These are phyloP conservation scores for Saccharomyces jurei DNA, from an alignment of 805 yeast species.

Conservation along the genomic window DNA sequence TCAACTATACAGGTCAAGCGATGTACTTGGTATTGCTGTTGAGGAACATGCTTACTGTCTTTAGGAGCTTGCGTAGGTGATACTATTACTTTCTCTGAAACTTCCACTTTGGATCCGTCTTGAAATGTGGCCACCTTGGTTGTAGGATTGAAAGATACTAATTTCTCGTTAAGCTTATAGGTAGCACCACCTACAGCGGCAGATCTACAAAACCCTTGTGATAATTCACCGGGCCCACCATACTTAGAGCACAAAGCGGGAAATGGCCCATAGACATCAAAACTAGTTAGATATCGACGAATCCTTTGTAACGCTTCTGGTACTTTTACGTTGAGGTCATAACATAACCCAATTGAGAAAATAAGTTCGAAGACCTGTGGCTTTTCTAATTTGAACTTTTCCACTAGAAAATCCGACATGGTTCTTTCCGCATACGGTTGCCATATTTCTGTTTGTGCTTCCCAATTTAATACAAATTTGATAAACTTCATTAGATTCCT, in stretches of 20 bases:
- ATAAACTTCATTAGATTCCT: slow-evolving; percentile 79
- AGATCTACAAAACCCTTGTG: slow-evolving; percentile 94
- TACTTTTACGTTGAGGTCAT: slow-evolving; percentile 51
- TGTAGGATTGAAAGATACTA: slow-evolving; percentile 57
- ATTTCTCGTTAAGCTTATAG: slow-evolving; percentile 67
- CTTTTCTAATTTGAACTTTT: slow-evolving; percentile 59
- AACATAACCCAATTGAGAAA: slow-evolving; percentile 76
- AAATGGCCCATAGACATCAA: slow-evolving; percentile 89
- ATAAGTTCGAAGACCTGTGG: slow-evolving; percentile 79
- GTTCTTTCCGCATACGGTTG: slow-evolving; percentile 47
- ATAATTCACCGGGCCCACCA: slow-evolving; percentile 92
- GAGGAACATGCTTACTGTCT: slow-evolving; percentile 36
- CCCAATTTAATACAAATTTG: slow-evolving; percentile 75
- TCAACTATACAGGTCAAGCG: slow-evolving; percentile 77
- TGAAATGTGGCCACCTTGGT: slow-evolving; percentile 60
- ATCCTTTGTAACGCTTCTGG: slow-evolving; percentile 73
- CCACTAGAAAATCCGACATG: slow-evolving; percentile 49
- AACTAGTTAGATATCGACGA: slow-evolving; percentile 72
- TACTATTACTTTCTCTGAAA: slow-evolving; percentile 70
- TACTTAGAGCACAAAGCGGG: slow-evolving; percentile 87
- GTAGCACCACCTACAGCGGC: slow-evolving; percentile 98
- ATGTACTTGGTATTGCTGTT: slow-evolving; percentile 49
- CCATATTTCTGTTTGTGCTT: slow-evolving; percentile 49
- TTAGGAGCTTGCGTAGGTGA: slow-evolving; percentile 61
- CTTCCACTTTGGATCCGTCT: slow-evolving; percentile 68